Conservation (phyloP, 1,284 basidiomycete genomes). For the Uromyces viciae-fabae region DNA sequence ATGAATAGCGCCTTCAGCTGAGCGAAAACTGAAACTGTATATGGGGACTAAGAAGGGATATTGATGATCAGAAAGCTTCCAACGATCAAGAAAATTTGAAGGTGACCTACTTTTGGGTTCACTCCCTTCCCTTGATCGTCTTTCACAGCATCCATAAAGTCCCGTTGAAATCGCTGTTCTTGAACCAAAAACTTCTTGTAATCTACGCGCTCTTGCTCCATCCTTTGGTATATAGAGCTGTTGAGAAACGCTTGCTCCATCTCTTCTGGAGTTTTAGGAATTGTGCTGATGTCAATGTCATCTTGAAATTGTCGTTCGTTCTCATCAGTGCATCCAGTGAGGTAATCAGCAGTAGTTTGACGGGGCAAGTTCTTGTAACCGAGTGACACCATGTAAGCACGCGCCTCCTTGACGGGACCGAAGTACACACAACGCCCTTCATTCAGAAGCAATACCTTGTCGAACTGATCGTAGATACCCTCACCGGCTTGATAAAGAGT, state of each 20-base stretch:
- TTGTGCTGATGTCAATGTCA: conserved; percentile 64
- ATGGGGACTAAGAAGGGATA: conserved; percentile 65
- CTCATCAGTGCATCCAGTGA: conserved; percentile 72
- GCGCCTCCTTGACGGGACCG: conserved; percentile 70
- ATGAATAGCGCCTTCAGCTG: conserved; percentile 61
- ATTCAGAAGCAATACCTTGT: conserved; percentile 69
- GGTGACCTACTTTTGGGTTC: not conserved
- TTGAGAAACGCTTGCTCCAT: conserved; percentile 68
- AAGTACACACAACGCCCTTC: conserved; percentile 78
- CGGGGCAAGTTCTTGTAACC: conserved; percentile 58
- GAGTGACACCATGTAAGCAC: conserved; percentile 67
- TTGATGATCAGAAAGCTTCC: conserved; percentile 45
- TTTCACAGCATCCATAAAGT: conserved; percentile 34
- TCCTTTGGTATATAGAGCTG: conserved; percentile 61
- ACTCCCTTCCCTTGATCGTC: conserved; percentile 11
- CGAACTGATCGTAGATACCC: conserved; percentile 61
- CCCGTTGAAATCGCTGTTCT: conserved; percentile 57
- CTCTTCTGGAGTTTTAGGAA: conserved; percentile 69
- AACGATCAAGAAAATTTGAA: conserved; percentile 46
- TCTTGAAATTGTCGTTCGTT: conserved; percentile 79
- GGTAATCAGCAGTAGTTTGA: conserved; percentile 72
- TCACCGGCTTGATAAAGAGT: conserved; percentile 63
- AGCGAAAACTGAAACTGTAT: conserved; percentile 72
- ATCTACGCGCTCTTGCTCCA: conserved; percentile 61
- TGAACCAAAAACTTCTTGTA: conserved; percentile 67